phyloP scores from a whole-genome alignment of 176 grass and related monocot species.

The Tillandsia leiboldiana region DNA sequence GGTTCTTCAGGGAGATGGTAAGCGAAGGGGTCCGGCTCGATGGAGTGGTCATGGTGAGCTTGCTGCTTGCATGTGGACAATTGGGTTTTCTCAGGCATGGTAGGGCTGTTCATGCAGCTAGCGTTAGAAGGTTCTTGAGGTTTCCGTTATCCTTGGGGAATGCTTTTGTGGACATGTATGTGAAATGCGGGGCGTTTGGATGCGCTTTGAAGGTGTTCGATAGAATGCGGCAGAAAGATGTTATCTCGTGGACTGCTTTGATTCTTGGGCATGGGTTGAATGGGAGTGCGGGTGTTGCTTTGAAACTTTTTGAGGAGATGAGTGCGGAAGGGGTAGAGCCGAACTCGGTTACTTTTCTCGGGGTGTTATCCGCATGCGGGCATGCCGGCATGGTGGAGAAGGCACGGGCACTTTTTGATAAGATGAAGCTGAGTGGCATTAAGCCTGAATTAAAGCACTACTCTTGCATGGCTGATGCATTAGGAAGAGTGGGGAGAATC shows the following conservation, averaged over 20 bases:
- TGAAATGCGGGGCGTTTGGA: constrained; percentile 55
- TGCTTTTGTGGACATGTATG: constrained; percentile 60
- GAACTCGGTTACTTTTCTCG: constrained; percentile 56
- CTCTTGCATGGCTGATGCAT: constrained; percentile 50
- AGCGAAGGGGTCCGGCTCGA: constrained; percentile 27
- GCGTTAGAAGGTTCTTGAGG: constrained; percentile 26
- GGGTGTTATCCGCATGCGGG: constrained; percentile 54
- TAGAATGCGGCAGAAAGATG: constrained; percentile 37
- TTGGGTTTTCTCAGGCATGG: constrained; percentile 36
- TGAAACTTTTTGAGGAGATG: constrained; percentile 58
- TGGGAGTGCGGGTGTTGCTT: constrained; percentile 33
- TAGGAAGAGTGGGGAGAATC: constrained; percentile 49
- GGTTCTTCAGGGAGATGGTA: constrained; percentile 45
- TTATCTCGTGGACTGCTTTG: constrained; percentile 73
- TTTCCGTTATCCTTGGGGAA: constrained; percentile 40
- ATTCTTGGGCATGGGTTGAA: constrained; percentile 70
- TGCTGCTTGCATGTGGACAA: constrained; percentile 47
- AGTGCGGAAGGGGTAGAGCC: constrained; percentile 19
- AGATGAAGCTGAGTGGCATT: constrained; percentile 33
- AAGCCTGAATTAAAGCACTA: constrained; percentile 61
- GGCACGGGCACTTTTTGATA: constrained; percentile 35
- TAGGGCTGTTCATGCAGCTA: constrained; percentile 38
- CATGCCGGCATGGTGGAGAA: constrained; percentile 64
- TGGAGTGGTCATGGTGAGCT: constrained; percentile 60
- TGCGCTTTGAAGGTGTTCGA: constrained; percentile 41